Evolutionary conservation across 768 basidiomycete genomes (phyloP).

Genomic region (Dioszegia crocea): DNA sequence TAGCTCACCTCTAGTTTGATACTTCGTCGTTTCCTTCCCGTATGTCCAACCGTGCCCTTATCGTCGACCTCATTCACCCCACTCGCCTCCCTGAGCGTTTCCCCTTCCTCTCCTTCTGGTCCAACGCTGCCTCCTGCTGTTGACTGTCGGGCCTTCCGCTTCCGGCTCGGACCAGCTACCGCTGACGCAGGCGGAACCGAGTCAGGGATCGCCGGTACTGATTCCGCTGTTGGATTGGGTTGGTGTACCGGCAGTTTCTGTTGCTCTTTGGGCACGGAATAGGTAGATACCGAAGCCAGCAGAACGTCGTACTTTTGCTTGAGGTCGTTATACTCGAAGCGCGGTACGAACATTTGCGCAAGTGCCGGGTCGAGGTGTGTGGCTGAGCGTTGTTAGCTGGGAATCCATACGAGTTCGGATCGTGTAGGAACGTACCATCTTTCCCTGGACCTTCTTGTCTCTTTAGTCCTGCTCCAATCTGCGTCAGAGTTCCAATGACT

Average conservation of each 20-base stretch:
- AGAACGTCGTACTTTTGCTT: conserved; percentile 30
- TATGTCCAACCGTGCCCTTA: neutral
- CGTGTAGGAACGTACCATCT: too few relatives aligned
- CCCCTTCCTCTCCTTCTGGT: neutral
- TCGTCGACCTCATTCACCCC: neutral
- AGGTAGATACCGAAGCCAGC: conserved; percentile 3
- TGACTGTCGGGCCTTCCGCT: neutral
- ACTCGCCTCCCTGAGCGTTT: neutral
- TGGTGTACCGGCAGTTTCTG: neutral
- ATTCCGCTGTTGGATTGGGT: neutral
- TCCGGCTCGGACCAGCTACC: neutral
- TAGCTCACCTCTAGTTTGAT: conserved; percentile 35
- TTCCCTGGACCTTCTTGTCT: too few relatives aligned
- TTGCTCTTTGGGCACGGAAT: neutral
- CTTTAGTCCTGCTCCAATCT: too few relatives aligned
- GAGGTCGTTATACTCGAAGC: conserved; percentile 30
- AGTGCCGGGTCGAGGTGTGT: conserved; percentile 14
- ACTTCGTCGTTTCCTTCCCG: conserved; percentile 27
- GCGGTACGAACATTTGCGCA: conserved; percentile 11
- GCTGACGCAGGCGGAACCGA: neutral
- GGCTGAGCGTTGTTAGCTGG: too few relatives aligned
- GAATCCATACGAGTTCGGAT: too few relatives aligned
- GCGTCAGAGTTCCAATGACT: too few relatives aligned
- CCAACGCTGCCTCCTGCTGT: neutral
- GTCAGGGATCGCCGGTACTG: too few relatives aligned